Percentiles rank a stretch among this genome's conserved stretches.
phyloP scores from a whole-genome alignment of 179 eudicot species.

The Patellifolia procumbens region DNA sequence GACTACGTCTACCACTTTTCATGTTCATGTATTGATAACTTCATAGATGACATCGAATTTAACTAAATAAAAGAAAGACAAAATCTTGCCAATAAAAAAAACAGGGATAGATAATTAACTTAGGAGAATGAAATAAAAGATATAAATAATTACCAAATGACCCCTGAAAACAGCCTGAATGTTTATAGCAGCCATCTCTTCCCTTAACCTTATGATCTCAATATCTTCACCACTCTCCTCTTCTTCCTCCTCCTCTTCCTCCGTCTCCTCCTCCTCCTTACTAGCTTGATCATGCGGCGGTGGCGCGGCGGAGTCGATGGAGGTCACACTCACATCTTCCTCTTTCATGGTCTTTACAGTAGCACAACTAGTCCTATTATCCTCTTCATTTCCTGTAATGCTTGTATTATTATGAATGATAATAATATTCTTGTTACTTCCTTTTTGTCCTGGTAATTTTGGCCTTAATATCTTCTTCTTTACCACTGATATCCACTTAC shows the following conservation, averaged over 20 bases:
- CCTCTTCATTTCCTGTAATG: constrained; percentile 46
- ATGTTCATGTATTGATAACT: no score
- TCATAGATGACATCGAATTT: neutral
- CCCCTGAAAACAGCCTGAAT: constrained; percentile 79
- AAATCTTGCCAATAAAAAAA: no score
- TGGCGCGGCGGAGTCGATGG: constrained; percentile 36
- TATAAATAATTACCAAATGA: constrained; percentile 57
- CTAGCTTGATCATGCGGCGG: constrained; percentile 24
- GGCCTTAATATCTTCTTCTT: constrained; percentile 39
- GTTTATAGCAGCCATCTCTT: constrained; percentile 55
- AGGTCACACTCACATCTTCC: constrained; percentile 34
- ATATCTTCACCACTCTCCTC: neutral
- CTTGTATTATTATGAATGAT: constrained; percentile 53
- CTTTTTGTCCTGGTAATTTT: constrained; percentile 26
- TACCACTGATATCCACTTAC: constrained; percentile 32
- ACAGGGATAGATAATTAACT: no score
- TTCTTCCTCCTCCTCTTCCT: constrained; percentile 23
- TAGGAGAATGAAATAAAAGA: neutral
- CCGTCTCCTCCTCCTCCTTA: constrained; percentile 19
- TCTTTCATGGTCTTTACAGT: constrained; percentile 33
- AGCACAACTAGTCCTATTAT: constrained; percentile 46
- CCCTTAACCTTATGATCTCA: constrained; percentile 24
- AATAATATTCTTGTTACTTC: constrained; percentile 38
- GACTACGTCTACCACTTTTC: no score
- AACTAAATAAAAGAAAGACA: no score